These are phyloP conservation scores for Fusarium haematococcum DNA, from an alignment of 2,329 filamentous ascomycete species.

Conservation along the genomic window DNA sequence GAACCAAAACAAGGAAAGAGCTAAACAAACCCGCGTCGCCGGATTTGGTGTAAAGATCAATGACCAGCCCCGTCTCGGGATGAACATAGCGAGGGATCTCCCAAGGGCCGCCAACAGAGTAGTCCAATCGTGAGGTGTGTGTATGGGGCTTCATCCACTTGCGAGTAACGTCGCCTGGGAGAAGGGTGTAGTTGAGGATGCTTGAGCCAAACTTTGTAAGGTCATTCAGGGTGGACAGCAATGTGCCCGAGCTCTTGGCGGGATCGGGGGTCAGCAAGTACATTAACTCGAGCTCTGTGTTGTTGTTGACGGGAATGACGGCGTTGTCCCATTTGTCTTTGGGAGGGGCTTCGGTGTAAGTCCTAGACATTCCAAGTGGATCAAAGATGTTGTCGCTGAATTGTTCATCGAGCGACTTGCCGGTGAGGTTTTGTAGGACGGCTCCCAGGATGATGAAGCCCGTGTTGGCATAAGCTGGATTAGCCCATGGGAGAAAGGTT, in stretches of 20 bases:
- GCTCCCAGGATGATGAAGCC: constrained; percentile 23
- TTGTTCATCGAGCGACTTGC: constrained; percentile 1
- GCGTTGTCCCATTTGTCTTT: background rate
- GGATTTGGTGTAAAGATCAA: constrained; percentile 40
- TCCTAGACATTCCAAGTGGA: constrained; percentile 18
- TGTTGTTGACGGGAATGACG: constrained; percentile 6
- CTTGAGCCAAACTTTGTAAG: constrained; percentile 30
- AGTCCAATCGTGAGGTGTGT: constrained; percentile 53
- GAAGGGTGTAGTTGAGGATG: constrained; percentile 44
- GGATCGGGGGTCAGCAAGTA: background rate
- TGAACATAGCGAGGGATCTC: constrained; percentile 53
- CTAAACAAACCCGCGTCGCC: background rate
- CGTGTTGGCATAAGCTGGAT: constrained; percentile 22
- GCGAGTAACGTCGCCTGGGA: constrained; percentile 49
- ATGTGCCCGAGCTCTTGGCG: constrained; percentile 16
- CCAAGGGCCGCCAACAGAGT: constrained; percentile 54
- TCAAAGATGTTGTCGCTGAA: constrained; percentile 16
- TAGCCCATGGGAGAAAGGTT: constrained; percentile 17
- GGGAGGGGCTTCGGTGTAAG: background rate
- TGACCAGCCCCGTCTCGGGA: constrained; percentile 55
- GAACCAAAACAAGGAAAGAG: constrained; percentile 55
- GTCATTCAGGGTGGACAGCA: constrained; percentile 25
- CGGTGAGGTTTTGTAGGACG: constrained; percentile 13
- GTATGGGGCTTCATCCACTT: constrained; percentile 56
- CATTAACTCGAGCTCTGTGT: background rate